Evolutionary conservation across 2,329 filamentous ascomycete genomes (phyloP).

Genomic region (Hypoxylon sp.): DNA sequence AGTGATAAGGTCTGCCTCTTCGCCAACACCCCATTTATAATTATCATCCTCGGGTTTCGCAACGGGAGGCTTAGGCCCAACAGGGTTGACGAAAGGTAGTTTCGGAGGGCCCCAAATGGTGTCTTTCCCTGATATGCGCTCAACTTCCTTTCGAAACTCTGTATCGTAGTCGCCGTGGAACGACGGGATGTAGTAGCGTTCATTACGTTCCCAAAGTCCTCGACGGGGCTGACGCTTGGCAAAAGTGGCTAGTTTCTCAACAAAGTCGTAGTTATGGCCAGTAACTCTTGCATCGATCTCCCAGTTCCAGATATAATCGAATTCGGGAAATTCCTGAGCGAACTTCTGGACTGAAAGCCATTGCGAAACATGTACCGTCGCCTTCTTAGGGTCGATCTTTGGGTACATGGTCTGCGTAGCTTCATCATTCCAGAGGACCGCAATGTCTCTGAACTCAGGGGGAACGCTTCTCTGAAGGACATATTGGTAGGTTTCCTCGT

Average conservation of each 20-base stretch:
- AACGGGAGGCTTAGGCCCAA: slow-evolving; percentile 75
- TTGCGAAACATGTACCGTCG: slow-evolving; percentile 72
- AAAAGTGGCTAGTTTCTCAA: slow-evolving; percentile 75
- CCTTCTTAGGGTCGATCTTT: slow-evolving; percentile 72
- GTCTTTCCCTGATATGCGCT: slow-evolving; percentile 64
- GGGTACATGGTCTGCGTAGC: slow-evolving; percentile 85
- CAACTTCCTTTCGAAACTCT: slow-evolving; percentile 76
- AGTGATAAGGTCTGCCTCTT: slow-evolving; percentile 81
- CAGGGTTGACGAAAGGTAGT: slow-evolving; percentile 72
- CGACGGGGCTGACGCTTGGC: slow-evolving; percentile 78
- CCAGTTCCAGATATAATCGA: slow-evolving; percentile 89
- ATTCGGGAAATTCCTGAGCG: slow-evolving; percentile 81
- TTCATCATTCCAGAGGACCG: slow-evolving; percentile 80
- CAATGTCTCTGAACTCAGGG: slow-evolving; percentile 77
- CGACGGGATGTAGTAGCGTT: slow-evolving; percentile 80
- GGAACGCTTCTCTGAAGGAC: slow-evolving; percentile 76
- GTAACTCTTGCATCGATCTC: slow-evolving; percentile 86
- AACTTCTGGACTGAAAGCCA: slow-evolving; percentile 84
- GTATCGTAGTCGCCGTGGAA: slow-evolving; percentile 76
- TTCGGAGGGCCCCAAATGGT: slow-evolving; percentile 78
- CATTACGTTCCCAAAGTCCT: slow-evolving; percentile 80
- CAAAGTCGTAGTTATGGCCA: slow-evolving; percentile 85
- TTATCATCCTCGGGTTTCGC: slow-evolving; percentile 72
- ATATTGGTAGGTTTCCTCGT: slow-evolving; percentile 70
- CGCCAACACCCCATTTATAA: slow-evolving; percentile 82